Evolutionary conservation across 2,329 filamentous ascomycete species (phyloP).

Genomic region (Clarireedia hainanense): DNA sequence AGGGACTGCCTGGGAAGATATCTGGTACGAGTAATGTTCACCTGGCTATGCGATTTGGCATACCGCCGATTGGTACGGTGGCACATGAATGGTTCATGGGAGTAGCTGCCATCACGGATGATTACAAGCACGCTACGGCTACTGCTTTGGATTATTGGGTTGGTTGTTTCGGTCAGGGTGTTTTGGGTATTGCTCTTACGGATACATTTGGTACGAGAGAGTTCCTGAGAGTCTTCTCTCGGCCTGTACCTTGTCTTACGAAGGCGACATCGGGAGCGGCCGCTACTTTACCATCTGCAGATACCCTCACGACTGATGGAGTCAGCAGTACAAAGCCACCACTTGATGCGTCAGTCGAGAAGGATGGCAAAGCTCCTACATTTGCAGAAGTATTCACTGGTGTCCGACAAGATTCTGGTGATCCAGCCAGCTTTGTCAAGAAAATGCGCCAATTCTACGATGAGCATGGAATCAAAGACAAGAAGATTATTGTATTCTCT

Average conservation of each 20-base stretch:
- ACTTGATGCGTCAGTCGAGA: constrained; percentile 35
- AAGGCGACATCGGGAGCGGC: constrained; percentile 26
- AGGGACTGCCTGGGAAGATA: constrained; percentile 63
- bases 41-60: constrained; percentile 85
- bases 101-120: constrained; percentile 79
- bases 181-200: constrained; percentile 82
- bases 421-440: constrained; percentile 59
- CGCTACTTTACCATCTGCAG: constrained; percentile 22
- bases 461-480: constrained; percentile 56
- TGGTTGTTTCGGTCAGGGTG: constrained; percentile 76
- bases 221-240: constrained; percentile 78
- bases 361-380: constrained; percentile 35
- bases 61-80: constrained; percentile 78
- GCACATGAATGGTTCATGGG: constrained; percentile 99
- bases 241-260: constrained; percentile 43
- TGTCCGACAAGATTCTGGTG: constrained; percentile 65
- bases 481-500: constrained; percentile 90
- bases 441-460: constrained; percentile 43
- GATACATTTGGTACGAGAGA: constrained; percentile 92
- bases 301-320: background rate
- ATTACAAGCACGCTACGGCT: constrained; percentile 81
- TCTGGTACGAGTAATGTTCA: constrained; percentile 94
- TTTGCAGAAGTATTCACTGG: constrained; percentile 62
- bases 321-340: background rate
- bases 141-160: constrained; percentile 83